Conservation (phyloP, 2,329 filamentous ascomycete species). For the Hypoxylon sp. region DNA sequence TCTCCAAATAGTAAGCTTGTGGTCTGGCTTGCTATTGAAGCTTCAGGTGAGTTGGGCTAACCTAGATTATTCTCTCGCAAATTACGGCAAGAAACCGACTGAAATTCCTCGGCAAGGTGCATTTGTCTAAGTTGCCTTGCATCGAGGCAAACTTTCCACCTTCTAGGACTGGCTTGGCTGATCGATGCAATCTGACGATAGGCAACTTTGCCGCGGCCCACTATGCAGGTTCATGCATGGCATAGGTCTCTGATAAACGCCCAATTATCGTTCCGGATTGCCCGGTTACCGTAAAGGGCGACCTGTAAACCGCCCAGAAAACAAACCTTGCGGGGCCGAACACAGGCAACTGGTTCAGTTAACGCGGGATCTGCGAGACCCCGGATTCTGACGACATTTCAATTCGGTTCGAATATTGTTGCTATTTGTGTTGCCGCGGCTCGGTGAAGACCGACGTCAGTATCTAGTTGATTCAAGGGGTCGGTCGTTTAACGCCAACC, state of each 20-base stretch:
- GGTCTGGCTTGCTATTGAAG: constrained; percentile 23
- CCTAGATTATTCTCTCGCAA: constrained; percentile 18
- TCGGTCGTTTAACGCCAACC: constrained; percentile 82
- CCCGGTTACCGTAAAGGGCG: constrained; percentile 36
- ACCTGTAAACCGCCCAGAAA: constrained; percentile 31
- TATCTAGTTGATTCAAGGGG: constrained; percentile 27
- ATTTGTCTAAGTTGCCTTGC: constrained; percentile 33
- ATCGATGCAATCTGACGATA: constrained; percentile 41
- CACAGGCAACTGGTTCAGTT: constrained; percentile 39
- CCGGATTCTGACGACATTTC: constrained; percentile 36
- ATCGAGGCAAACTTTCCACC: constrained; percentile 33
- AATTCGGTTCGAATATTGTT: constrained; percentile 23
- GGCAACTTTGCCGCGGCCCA: constrained; percentile 44
- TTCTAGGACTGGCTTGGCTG: constrained; percentile 27
- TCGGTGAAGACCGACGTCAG: constrained; percentile 40
- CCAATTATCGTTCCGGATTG: constrained; percentile 42
- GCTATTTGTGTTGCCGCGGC: constrained; percentile 28
- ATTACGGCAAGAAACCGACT: constrained; percentile 26
- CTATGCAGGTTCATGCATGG: constrained; percentile 49
- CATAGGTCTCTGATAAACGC: constrained; percentile 39
- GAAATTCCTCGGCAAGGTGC: constrained; percentile 34
- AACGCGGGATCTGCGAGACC: constrained; percentile 40
- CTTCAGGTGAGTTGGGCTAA: constrained; percentile 21
- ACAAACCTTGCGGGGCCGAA: constrained; percentile 35
- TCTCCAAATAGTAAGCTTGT: constrained; percentile 42